phyloP scores from a whole-genome alignment of 108 stramenopile genomes.

The Chaetoceros tenuissimus region DNA sequence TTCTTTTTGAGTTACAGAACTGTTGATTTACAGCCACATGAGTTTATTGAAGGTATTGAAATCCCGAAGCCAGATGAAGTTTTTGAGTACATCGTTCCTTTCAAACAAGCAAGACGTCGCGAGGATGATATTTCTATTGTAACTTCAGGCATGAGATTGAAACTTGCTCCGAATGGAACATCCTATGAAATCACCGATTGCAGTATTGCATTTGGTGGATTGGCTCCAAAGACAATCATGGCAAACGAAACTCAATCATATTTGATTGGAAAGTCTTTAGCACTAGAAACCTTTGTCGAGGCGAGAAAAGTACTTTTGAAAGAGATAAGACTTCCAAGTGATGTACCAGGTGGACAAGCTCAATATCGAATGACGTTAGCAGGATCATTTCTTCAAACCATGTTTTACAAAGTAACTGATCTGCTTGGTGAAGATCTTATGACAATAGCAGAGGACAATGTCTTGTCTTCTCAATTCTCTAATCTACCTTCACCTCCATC shows the following conservation, averaged over 20 bases:
- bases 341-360: slow-evolving; percentile 88
- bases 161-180: slow-evolving; percentile 31
- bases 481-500: slow-evolving; percentile 35
- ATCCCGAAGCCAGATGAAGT: slow-evolving; percentile 50
- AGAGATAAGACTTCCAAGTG: slow-evolving; percentile 69
- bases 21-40: slow-evolving; percentile 63
- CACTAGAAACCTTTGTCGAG: slow-evolving; percentile 38
- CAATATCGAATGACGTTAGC: slow-evolving; percentile 85
- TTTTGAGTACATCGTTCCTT: slow-evolving; percentile 85
- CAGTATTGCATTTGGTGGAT: slow-evolving; percentile 85
- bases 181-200: slow-evolving; percentile 52
- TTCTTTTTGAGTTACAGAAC: slow-evolving; percentile 88
- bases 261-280: slow-evolving; percentile 56
- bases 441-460: slow-evolving; percentile 9
- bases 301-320: slow-evolving; percentile 55
- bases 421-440: slow-evolving; percentile 49
- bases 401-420: slow-evolving; percentile 50
- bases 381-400: slow-evolving; percentile 82
- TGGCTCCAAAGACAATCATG: slow-evolving; percentile 84
- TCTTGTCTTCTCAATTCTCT: slow-evolving; percentile 14
- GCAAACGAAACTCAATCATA: slow-evolving; percentile 53
- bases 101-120: slow-evolving; percentile 89
- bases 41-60: slow-evolving; percentile 74
- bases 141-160: slow-evolving; percentile 81
- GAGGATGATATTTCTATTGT: slow-evolving; percentile 97